Evolutionary conservation across 306 rosid species (phyloP).

Genomic region (Crataegus laevigata): DNA sequence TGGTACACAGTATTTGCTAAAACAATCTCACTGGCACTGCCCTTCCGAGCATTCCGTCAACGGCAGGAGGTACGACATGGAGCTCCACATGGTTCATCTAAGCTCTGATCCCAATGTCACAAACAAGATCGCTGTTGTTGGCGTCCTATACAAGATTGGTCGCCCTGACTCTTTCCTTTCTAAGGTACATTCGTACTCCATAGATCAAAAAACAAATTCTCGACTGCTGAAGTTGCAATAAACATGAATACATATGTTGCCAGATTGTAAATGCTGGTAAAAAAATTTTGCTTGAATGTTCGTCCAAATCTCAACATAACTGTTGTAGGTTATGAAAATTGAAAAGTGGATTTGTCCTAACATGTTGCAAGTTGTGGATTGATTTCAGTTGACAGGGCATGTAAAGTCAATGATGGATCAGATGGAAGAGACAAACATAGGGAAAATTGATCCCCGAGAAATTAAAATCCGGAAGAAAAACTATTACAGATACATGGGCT

Average conservation of each 20-base stretch:
- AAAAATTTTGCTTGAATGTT: too few species aligned
- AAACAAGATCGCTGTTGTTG: conserved; percentile 19
- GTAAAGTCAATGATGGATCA: conserved; percentile 7
- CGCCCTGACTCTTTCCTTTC: conserved; percentile 17
- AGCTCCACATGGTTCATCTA: conserved; percentile 33
- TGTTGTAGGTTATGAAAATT: too few species aligned
- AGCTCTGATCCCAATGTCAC: background rate
- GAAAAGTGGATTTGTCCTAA: background rate
- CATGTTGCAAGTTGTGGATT: background rate
- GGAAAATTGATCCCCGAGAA: conserved; percentile 16
- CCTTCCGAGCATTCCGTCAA: conserved; percentile 72
- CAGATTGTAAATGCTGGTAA: too few species aligned
- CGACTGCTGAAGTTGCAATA: background rate
- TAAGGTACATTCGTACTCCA: conserved; percentile 9
- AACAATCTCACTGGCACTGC: conserved; percentile 71
- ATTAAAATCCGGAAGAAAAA: background rate
- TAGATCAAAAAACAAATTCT: background rate
- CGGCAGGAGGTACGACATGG: conserved; percentile 47
- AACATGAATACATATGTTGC: too few species aligned
- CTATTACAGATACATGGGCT: conserved; percentile 31
- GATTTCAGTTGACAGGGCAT: conserved; percentile 14
- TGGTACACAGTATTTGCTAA: conserved; percentile 39
- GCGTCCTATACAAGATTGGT: conserved; percentile 19
- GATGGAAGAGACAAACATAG: background rate
- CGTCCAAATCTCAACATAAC: too few species aligned